Base-by-base conservation (phyloP, 176 grass and related monocot genomes). In the Oryza brachyantha region DNA sequence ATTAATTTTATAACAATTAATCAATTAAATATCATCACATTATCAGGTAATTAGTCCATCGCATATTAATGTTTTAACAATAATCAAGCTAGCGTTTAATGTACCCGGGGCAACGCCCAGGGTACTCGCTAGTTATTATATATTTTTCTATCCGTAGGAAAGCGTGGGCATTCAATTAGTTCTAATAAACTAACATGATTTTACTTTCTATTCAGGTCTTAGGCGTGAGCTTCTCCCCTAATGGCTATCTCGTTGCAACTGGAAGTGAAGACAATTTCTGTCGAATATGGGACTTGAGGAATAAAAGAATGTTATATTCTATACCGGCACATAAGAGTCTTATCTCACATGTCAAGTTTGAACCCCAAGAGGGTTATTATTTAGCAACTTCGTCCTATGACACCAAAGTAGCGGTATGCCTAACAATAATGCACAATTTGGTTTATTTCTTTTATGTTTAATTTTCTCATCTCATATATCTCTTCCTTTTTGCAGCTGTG, bases 201-300 rank as follows among this genome's bases (percentile, higher is more conserved):
- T 82, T 74, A 41, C 52, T 72, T 84, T 69, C 62, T 77, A 13
- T 91, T 70, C 84, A 94, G 95, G 87, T 97, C 65, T 85, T 97
- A 70, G 91, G 89, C 75, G 35, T 92, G 24, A 88, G 89, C 77
- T 97, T 97, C 77, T 97, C 95, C 78, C 89, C 95, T 69, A 94
- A 90, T 80, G 91, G 95, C 42, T 94, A 90, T 92, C 87, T 88
- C 42, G 62, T 97, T 69, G 95, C 95, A 58, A 97, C 95, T 65
- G 95, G 89, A 45, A 92, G 92, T 39, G 95, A 97, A 86, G 95
- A 97, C 61, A 86, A 97, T 86, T 92, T 91, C 25, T 97, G 95
- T 76, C 85, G 95, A 54, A 94, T 97, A 84, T 97, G 92, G 95
- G 95, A 97, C 66, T 83, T 97, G 92, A 94, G 95, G 71, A 97